Conservation (phyloP, 768 basidiomycete genomes). For the Chiua virens region DNA sequence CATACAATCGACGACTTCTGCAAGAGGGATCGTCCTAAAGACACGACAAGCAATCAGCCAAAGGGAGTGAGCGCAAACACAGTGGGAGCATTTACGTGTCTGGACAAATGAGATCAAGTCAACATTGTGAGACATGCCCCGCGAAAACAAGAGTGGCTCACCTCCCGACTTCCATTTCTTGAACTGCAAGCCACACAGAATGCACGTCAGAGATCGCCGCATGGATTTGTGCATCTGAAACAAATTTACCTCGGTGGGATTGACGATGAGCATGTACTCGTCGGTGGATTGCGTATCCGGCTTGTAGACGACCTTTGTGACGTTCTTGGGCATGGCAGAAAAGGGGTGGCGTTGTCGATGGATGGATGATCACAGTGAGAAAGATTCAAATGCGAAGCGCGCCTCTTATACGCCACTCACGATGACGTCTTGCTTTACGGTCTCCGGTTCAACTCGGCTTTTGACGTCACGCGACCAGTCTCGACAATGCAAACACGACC, state of each 20-base stretch:
- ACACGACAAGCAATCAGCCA: slow-evolving; percentile 12
- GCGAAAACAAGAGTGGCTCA: slow-evolving; percentile 33
- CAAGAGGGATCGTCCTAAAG: slow-evolving; percentile 62
- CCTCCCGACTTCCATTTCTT: slow-evolving; percentile 82
- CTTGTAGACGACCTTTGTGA: slow-evolving; percentile 79
- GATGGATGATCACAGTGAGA: slow-evolving; percentile 1
- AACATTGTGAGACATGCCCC: slow-evolving; percentile 4
- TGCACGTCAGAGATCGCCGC: slow-evolving; percentile 5
- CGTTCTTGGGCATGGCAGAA: slow-evolving; percentile 40
- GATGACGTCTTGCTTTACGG: slow-evolving; percentile 19
- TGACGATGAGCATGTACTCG: slow-evolving; percentile 71
- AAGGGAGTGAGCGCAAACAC: not conserved
- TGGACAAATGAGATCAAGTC: slow-evolving; percentile 27
- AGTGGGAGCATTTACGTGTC: slow-evolving; percentile 57
- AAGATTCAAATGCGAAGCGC: not conserved
- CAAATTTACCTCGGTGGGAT: slow-evolving; percentile 56
- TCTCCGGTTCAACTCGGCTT: slow-evolving; percentile 13
- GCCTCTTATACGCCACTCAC: slow-evolving; percentile 27
- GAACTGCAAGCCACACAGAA: slow-evolving; percentile 42
- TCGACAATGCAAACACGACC: too few relatives aligned
- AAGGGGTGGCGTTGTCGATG: slow-evolving; percentile 7
- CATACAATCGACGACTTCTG: slow-evolving; percentile 83
- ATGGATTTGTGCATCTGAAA: not conserved
- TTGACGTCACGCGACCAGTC: slow-evolving; percentile 26
- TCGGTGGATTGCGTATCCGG: slow-evolving; percentile 70